Conservation (phyloP, 2,329 filamentous ascomycete species). For the Pseudogymnoascus sp. region DNA sequence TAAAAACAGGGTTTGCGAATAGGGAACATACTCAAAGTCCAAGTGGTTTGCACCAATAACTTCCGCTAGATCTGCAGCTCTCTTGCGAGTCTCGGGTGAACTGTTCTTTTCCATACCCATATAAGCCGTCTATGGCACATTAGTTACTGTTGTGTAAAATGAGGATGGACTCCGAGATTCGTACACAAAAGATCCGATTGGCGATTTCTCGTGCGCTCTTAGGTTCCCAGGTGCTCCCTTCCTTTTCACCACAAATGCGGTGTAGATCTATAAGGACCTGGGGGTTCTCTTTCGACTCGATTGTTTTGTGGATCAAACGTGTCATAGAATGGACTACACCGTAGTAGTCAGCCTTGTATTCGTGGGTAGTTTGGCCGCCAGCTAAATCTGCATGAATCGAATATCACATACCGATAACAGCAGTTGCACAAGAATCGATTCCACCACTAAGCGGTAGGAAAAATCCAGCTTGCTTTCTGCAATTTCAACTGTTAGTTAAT, state of each 20-base stretch:
- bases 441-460: constrained; percentile 51
- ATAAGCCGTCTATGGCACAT: constrained; percentile 44
- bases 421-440: constrained; percentile 51
- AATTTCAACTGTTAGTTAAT: neutral
- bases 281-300: constrained; percentile 33
- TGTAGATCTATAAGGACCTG: constrained; percentile 44
- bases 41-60: constrained; percentile 59
- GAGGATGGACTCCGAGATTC: neutral
- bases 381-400: constrained; percentile 41
- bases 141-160: neutral
- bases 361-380: constrained; percentile 20
- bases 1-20: neutral
- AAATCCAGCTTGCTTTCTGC: constrained; percentile 37
- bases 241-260: constrained; percentile 43
- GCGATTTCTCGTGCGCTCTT: constrained; percentile 46
- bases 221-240: constrained; percentile 34
- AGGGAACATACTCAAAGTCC: constrained; percentile 46
- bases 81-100: constrained; percentile 55
- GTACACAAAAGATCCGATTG: constrained; percentile 41
- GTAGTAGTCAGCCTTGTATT: neutral
- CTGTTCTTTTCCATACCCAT: constrained; percentile 62
- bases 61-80: constrained; percentile 52
- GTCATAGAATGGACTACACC: neutral
- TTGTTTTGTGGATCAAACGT: neutral
- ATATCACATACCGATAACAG: constrained; percentile 38